These are phyloP conservation scores for Leccinum pachyderme DNA, from an alignment of 1,284 basidiomycete genomes.

Conservation along the genomic window DNA sequence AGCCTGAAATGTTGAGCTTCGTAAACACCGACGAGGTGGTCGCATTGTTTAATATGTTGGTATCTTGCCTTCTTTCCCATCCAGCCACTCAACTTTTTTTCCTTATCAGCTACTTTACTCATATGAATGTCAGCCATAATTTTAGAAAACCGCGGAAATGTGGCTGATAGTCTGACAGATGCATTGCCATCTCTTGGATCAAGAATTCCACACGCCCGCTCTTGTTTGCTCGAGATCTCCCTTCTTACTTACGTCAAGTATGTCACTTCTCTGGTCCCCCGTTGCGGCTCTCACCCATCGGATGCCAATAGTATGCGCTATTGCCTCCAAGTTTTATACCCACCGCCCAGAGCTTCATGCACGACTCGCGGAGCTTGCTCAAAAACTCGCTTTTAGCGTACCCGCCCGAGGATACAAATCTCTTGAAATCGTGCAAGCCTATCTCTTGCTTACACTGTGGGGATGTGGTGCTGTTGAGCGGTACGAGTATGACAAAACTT, in stretches of 20 bases:
- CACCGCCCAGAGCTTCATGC: constrained; percentile 82
- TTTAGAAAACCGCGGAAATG: constrained; percentile 1
- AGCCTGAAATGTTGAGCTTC: constrained; percentile 88
- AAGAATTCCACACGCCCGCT: constrained; percentile 87
- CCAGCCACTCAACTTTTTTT: constrained; percentile 10
- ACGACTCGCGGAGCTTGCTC: constrained; percentile 79
- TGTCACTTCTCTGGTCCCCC: constrained; percentile 33
- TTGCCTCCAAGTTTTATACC: constrained; percentile 88
- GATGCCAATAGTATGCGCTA: constrained; percentile 73
- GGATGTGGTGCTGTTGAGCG: constrained; percentile 90
- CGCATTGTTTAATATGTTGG: constrained; percentile 90
- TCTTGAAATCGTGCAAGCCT: constrained; percentile 92
- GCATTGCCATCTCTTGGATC: constrained; percentile 75
- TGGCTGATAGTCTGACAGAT: constrained; percentile 44
- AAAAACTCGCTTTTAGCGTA: constrained; percentile 90
- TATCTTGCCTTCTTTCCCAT: constrained; percentile 14
- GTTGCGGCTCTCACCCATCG: constrained; percentile 3
- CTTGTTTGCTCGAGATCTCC: constrained; percentile 90
- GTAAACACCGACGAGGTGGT: constrained; percentile 82
- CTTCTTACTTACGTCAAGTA: constrained; percentile 89
- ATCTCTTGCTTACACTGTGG: constrained; percentile 80
- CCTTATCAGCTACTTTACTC: constrained; percentile 64
- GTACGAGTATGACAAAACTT: constrained; percentile 96
- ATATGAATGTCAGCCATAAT: constrained; percentile 61
- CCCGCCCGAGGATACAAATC: constrained; percentile 88